Conservation (phyloP, 1,284 basidiomycete species). For the Ganoderma meredithae region DNA sequence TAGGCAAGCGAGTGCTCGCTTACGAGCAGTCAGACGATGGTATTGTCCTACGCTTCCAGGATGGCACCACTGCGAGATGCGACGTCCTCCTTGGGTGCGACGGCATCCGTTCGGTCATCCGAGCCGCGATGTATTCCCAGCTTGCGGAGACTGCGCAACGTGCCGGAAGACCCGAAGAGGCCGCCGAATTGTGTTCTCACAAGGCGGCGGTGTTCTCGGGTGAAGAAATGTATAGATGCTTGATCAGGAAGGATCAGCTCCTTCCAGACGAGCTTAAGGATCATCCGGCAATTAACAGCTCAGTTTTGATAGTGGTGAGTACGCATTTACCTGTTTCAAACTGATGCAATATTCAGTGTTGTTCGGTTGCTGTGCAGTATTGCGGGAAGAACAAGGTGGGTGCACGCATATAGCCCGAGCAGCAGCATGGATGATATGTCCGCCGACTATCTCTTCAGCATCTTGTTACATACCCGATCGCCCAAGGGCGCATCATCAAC, state of each 20-base stretch:
- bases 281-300: constrained; percentile 9
- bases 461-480: constrained; percentile 27
- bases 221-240: constrained; percentile 8
- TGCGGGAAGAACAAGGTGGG: constrained; percentile 39
- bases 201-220: constrained; percentile 14
- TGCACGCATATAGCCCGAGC: neutral
- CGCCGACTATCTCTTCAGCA: constrained; percentile 13
- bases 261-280: neutral
- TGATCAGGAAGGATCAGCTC: constrained; percentile 12
- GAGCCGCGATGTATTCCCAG: constrained; percentile 30
- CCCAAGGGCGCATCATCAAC: constrained; percentile 31
- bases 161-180: constrained; percentile 21
- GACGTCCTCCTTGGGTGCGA: constrained; percentile 60
- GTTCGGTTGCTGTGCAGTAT: constrained; percentile 30
- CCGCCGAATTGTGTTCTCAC: constrained; percentile 1
- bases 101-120: constrained; percentile 53
- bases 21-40: constrained; percentile 46
- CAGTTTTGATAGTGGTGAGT: constrained; percentile 10
- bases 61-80: constrained; percentile 52
- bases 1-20: constrained; percentile 55
- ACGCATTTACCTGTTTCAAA: neutral
- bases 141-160: constrained; percentile 28
- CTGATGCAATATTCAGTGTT: neutral
- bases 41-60: constrained; percentile 54
- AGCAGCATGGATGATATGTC: neutral